A percentile compares a stretch with the other conserved stretches of the same genome.
These are phyloP conservation scores for Amyloporia xantha DNA, from an alignment of 768 basidiomycete species.

Conservation along the genomic window DNA sequence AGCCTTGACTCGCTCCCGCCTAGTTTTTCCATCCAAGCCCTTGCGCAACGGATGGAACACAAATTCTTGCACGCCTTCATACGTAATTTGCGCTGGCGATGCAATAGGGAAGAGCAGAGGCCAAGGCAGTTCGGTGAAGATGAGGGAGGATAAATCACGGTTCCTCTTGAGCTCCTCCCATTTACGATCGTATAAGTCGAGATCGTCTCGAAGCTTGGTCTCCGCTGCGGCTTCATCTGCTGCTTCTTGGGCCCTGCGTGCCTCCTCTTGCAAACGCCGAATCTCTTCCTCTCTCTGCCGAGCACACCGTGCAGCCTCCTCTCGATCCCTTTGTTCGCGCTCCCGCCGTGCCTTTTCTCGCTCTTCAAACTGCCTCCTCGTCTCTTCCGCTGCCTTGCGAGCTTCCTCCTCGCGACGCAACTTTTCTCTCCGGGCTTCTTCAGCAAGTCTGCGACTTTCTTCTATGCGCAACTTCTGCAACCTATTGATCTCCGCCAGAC, in stretches of 20 bases:
- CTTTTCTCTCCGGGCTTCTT: not conserved
- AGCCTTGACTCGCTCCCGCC: slow-evolving; percentile 30
- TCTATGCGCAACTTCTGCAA: not conserved
- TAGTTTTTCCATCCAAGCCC: slow-evolving; percentile 24
- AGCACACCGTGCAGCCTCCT: slow-evolving; percentile 4
- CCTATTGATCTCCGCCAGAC: not conserved
- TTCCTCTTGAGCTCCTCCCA: slow-evolving; percentile 12
- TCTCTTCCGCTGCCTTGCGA: not conserved
- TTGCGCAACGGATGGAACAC: slow-evolving; percentile 31
- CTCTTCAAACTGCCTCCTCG: not conserved
- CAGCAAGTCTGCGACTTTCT: not conserved
- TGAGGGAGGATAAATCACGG: not conserved
- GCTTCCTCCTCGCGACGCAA: not conserved
- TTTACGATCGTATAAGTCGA: slow-evolving; percentile 8
- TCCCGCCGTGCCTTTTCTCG: slow-evolving; percentile 2
- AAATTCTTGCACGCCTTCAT: slow-evolving; percentile 31
- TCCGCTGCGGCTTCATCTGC: not conserved
- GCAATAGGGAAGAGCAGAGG: slow-evolving; percentile 26
- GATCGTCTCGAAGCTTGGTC: too few species aligned
- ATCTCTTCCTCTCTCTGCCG: not conserved
- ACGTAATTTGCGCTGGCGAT: slow-evolving; percentile 29
- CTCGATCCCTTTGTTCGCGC: slow-evolving; percentile 4
- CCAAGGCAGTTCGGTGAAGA: slow-evolving; percentile 38
- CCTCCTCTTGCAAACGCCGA: not conserved
- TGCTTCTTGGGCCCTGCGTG: not conserved